Conservation (phyloP, 345 rosid genomes). For the Hevea brasiliensis region DNA sequence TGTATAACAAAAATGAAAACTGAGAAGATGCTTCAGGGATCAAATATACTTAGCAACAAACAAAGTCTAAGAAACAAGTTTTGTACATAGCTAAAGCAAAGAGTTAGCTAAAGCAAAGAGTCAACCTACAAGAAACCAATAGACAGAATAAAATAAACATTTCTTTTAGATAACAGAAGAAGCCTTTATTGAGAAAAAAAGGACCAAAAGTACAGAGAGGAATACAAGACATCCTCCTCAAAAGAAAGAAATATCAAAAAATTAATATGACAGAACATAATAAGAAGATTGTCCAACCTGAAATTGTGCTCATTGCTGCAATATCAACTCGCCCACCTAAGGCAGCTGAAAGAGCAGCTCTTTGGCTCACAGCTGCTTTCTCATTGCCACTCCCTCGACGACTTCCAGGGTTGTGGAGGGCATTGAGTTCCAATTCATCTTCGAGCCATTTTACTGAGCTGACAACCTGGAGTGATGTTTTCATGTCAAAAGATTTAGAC, state of each 20-base stretch:
- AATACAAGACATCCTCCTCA: background rate
- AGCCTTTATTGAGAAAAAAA: background rate
- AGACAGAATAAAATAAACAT: background rate
- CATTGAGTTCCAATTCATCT: conserved; percentile 97
- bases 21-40: conserved; percentile 14
- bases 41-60: background rate
- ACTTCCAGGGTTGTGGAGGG: conserved; percentile 93
- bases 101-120: background rate
- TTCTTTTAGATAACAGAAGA: background rate
- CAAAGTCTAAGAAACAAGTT: background rate
- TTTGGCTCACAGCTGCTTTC: conserved; percentile 84
- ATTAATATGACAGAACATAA: conserved; percentile 12
- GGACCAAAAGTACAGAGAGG: background rate
- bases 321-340: conserved; percentile 90
- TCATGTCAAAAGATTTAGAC: conserved; percentile 6
- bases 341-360: conserved; percentile 90
- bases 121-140: background rate
- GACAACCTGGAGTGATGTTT: conserved; percentile 62
- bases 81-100: background rate
- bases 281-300: conserved; percentile 52
- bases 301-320: conserved; percentile 85
- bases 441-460: conserved; percentile 99
- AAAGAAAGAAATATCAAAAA: background rate
- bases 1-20: conserved; percentile 31
- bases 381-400: conserved; percentile 92